phyloP scores from a whole-genome alignment of 306 rosid species.

The Cucurbita moschata region DNA sequence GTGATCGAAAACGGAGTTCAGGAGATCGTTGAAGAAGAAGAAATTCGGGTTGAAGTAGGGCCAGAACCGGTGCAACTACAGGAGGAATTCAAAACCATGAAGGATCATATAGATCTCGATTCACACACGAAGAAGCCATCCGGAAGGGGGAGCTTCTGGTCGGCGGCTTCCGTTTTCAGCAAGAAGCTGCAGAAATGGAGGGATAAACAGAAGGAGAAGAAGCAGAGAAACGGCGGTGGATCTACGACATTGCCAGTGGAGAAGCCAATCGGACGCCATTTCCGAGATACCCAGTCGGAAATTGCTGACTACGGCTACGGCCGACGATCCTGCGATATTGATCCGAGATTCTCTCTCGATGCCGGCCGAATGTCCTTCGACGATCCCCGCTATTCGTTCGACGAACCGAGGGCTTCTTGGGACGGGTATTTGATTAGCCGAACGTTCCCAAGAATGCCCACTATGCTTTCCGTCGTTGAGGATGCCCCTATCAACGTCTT shows the following conservation, averaged over 20 bases:
- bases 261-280: constrained; percentile 85
- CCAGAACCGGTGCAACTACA: constrained; percentile 2
- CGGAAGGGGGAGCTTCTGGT: constrained; percentile 84
- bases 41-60: not conserved
- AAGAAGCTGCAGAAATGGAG: constrained; percentile 95
- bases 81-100: constrained; percentile 63
- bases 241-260: constrained; percentile 78
- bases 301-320: constrained; percentile 95
- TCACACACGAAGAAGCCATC: constrained; percentile 49
- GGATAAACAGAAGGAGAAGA: constrained; percentile 86
- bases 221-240: constrained; percentile 54
- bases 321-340: constrained; percentile 89
- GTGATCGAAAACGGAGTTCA: constrained; percentile 35
- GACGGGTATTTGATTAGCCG: constrained; percentile 68
- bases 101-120: constrained; percentile 92
- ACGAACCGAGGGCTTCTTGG: constrained; percentile 97
- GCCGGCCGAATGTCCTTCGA: constrained; percentile 61
- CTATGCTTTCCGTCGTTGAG: constrained; percentile 84
- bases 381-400: constrained; percentile 73
- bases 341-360: constrained; percentile 79
- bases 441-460: constrained; percentile 65
- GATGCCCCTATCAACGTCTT: constrained; percentile 46
- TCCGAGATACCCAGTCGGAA: constrained; percentile 96
- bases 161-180: constrained; percentile 97
- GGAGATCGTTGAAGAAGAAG: constrained; percentile 50